Evolutionary conservation across 768 basidiomycete species (phyloP).

Genomic region (Lactarius vividus): DNA sequence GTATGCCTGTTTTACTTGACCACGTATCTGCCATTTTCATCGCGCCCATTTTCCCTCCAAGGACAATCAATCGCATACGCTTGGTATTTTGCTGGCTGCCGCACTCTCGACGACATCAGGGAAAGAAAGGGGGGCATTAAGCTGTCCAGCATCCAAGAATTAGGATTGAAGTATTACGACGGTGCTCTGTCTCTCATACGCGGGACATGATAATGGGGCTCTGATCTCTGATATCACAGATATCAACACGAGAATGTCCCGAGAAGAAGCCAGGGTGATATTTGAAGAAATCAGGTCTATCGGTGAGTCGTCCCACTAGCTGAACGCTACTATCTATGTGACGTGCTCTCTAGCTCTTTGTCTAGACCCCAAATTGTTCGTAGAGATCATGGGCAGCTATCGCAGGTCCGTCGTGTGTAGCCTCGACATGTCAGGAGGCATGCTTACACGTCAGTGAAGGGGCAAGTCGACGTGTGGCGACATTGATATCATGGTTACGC

Average conservation of each 20-base stretch:
- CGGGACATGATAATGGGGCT: not conserved
- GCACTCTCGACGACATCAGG: conserved; percentile 72
- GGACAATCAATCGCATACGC: conserved; percentile 63
- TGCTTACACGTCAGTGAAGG: conserved; percentile 38
- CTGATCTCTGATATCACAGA: conserved; percentile 39
- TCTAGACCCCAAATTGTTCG: conserved; percentile 66
- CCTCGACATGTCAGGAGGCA: conserved; percentile 6
- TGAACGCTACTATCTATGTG: not conserved
- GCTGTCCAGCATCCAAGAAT: conserved; percentile 56
- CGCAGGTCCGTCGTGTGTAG: conserved; percentile 48
- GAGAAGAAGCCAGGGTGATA: conserved; percentile 71
- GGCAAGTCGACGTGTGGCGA: conserved; percentile 85
- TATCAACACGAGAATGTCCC: conserved; percentile 82
- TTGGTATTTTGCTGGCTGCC: conserved; percentile 75
- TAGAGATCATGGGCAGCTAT: conserved; percentile 93
- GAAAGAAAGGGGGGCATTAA: conserved; percentile 59
- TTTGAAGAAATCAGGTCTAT: conserved; percentile 69
- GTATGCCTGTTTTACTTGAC: conserved; percentile 40
- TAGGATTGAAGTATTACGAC: conserved; percentile 68
- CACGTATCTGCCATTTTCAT: not conserved
- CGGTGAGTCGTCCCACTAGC: conserved; percentile 42
- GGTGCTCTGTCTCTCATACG: conserved; percentile 39
- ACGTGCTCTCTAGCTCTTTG: conserved; percentile 49
- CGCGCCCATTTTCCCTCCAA: conserved; percentile 29
- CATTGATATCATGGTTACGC: conserved; percentile 86